phyloP scores from a whole-genome alignment of 441 rosid genomes.

The Aquilaria agallochum region DNA sequence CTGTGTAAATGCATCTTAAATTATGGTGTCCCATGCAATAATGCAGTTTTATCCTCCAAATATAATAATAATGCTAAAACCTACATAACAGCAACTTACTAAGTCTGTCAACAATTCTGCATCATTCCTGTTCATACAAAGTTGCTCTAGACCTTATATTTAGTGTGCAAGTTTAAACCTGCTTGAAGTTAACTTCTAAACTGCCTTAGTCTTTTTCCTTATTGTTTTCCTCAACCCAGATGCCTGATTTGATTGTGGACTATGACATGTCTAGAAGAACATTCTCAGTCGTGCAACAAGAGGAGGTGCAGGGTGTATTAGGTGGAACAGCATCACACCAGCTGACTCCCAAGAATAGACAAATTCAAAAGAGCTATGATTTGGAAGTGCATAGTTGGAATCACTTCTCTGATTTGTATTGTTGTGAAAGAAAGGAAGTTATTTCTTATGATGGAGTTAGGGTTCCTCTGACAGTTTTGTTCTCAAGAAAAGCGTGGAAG shows the following conservation, averaged over 20 bases:
- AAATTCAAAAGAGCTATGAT: constrained; percentile 19
- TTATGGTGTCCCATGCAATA: too few species aligned
- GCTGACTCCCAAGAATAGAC: constrained; percentile 10
- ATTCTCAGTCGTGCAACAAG: constrained; percentile 61
- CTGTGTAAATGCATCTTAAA: too few species aligned
- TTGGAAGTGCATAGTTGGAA: constrained; percentile 38
- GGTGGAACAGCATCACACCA: constrained; percentile 21
- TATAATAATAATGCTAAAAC: too few species aligned
- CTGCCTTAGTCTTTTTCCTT: constrained; percentile 2
- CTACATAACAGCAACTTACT: too few species aligned
- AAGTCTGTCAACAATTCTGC: too few species aligned
- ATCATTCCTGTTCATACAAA: too few species aligned
- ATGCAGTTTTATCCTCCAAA: too few species aligned
- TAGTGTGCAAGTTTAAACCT: constrained; percentile 3
- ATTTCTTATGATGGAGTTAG: constrained; percentile 68
- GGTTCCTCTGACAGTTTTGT: constrained; percentile 78
- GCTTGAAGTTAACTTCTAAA: constrained; percentile 2
- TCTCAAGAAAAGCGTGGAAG: constrained; percentile 62
- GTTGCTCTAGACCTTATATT: background rate
- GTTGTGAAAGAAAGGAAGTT: constrained; percentile 70
- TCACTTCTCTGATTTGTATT: constrained; percentile 48
- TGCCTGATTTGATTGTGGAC: constrained; percentile 81
- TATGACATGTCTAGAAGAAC: constrained; percentile 62
- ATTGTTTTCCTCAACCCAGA: constrained; percentile 34
- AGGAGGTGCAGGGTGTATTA: constrained; percentile 35